Evolutionary conservation across 2,329 filamentous ascomycete species (phyloP).

Genomic region (Westerdykella aurantiaca): DNA sequence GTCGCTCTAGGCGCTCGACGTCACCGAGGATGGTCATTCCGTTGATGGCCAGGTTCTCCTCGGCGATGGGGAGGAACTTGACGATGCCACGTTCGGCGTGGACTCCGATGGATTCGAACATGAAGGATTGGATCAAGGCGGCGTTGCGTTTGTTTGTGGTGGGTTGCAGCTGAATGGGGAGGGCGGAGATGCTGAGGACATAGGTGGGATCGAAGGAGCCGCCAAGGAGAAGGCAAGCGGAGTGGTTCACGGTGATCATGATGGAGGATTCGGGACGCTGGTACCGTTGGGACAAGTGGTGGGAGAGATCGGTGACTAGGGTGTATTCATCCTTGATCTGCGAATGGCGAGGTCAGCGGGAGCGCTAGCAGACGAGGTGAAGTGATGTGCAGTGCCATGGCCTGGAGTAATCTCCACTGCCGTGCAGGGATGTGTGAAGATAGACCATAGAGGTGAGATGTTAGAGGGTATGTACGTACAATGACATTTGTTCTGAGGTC

Average conservation of each 20-base stretch:
- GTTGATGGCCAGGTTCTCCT: conserved; percentile 66
- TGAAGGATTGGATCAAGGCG: conserved; percentile 67
- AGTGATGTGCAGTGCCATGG: background rate
- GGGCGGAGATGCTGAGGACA: conserved; percentile 64
- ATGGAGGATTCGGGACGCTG: conserved; percentile 68
- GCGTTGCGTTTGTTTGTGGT: conserved; percentile 77
- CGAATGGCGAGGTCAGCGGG: conserved; percentile 14
- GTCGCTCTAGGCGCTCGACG: conserved; percentile 54
- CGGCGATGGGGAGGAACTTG: conserved; percentile 62
- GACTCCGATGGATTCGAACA: conserved; percentile 66
- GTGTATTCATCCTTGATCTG: conserved; percentile 70
- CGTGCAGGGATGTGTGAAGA: background rate
- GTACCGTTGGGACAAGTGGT: conserved; percentile 68
- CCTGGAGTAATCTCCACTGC: background rate
- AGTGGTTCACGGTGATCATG: conserved; percentile 69
- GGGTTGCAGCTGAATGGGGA: conserved; percentile 63
- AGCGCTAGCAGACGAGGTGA: background rate
- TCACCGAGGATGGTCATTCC: conserved; percentile 65
- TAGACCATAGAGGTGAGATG: background rate
- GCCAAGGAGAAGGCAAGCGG: conserved; percentile 67
- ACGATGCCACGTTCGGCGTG: conserved; percentile 62
- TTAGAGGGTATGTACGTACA: no score
- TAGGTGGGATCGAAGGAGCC: conserved; percentile 76
- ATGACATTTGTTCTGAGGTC: conserved; percentile 48
- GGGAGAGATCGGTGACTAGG: conserved; percentile 67